These are phyloP conservation scores for Amauroascus niger DNA, from an alignment of 2,329 filamentous ascomycete genomes.

Conservation along the genomic window DNA sequence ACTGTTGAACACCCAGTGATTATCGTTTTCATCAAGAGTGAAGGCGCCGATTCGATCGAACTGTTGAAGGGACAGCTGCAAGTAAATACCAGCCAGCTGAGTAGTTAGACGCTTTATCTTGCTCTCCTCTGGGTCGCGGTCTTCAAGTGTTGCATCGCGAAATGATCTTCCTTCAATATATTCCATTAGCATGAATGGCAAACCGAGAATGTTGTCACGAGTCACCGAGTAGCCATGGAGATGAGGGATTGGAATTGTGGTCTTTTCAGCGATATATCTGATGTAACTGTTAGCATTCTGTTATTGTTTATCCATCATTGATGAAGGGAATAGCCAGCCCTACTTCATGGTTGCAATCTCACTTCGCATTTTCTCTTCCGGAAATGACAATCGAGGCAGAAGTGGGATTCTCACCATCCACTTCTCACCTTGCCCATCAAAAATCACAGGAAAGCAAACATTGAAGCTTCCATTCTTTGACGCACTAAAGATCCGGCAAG, in stretches of 20 bases:
- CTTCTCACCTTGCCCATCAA: constrained; percentile 1
- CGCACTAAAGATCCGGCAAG: constrained; percentile 10
- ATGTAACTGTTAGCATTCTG: neutral
- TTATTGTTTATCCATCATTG: neutral
- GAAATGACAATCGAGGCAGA: neutral
- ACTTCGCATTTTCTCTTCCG: too few relatives aligned
- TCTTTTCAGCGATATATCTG: constrained; percentile 17
- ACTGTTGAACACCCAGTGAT: constrained; percentile 9
- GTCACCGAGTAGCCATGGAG: constrained; percentile 9
- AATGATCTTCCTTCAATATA: constrained; percentile 11
- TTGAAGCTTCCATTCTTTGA: constrained; percentile 14
- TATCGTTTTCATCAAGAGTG: too few relatives aligned
- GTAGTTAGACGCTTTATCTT: neutral
- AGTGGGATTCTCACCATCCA: constrained; percentile 8
- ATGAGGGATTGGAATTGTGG: constrained; percentile 19
- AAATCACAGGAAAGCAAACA: constrained; percentile 13
- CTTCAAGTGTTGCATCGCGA: neutral
- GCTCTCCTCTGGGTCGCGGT: neutral
- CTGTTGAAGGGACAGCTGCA: constrained; percentile 8
- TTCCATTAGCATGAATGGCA: constrained; percentile 12
- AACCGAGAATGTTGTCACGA: constrained; percentile 10
- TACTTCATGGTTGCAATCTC: constrained; percentile 14
- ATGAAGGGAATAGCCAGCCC: neutral
- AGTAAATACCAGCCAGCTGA: constrained; percentile 6
- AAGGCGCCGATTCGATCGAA: constrained; percentile 11